phyloP scores from a whole-genome alignment of 139 green algal species.

The Monoraphidium neglectum region DNA sequence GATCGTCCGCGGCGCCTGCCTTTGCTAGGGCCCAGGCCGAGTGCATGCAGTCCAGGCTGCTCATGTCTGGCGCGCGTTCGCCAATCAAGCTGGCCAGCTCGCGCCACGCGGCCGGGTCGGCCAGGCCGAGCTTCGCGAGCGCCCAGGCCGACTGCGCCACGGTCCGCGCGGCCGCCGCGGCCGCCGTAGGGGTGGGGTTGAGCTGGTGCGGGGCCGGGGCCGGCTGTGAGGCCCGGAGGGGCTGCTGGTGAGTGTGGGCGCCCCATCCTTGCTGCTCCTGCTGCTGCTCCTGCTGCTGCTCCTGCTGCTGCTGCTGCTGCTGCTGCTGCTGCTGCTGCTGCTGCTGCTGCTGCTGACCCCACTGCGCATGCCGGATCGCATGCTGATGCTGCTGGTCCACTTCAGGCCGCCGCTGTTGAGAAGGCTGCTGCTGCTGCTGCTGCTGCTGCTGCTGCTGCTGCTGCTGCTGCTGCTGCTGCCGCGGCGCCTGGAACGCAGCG shows the following conservation, averaged over 20 bases:
- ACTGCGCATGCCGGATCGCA: too few relatives aligned
- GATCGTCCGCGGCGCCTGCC: not conserved
- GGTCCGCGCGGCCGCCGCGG: not conserved
- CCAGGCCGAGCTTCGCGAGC: conserved; percentile 3
- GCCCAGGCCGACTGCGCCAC: not conserved
- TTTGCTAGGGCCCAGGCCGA: conserved; percentile 14
- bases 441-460: too few relatives aligned
- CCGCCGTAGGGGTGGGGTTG: not conserved
- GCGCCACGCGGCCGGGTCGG: not conserved
- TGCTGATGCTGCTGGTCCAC: too few relatives aligned
- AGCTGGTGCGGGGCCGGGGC: not conserved
- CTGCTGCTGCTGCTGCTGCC: too few relatives aligned
- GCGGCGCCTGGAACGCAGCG: too few relatives aligned
- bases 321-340: too few relatives aligned
- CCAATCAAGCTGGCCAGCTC: conserved; percentile 22
- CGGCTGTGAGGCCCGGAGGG: not conserved
- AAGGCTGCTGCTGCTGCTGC: too few relatives aligned
- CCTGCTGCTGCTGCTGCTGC: too few relatives aligned
- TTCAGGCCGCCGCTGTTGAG: too few relatives aligned
- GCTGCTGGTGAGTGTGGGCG: not conserved
- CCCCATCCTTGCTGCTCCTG: not conserved
- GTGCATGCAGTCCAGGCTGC: conserved; percentile 4
- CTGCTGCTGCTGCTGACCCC: too few relatives aligned
- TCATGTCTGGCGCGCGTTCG: conserved; percentile 1
- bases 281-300: not conserved